These are phyloP conservation scores for Lyophyllum semitale DNA, from an alignment of 768 basidiomycete genomes.

Conservation along the genomic window DNA sequence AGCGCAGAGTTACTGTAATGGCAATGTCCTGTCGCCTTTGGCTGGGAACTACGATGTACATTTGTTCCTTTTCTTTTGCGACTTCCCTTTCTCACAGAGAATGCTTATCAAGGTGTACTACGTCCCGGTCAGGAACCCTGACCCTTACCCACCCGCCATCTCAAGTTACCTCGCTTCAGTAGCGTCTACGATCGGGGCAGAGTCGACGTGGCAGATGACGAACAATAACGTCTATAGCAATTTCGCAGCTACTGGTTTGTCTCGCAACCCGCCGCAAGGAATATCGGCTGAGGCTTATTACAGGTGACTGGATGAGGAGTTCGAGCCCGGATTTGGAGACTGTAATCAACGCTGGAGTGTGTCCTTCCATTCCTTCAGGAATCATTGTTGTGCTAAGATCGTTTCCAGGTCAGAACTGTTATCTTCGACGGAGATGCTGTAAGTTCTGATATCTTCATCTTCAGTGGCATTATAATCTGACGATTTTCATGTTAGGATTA, in stretches of 20 bases:
- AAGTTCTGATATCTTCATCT: slow-evolving; percentile 19
- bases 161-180: slow-evolving; percentile 31
- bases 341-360: slow-evolving; percentile 59
- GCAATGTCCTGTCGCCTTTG: slow-evolving; percentile 52
- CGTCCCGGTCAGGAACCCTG: slow-evolving; percentile 44
- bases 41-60: slow-evolving; percentile 56
- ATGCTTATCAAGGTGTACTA: slow-evolving; percentile 43
- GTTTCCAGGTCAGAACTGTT: slow-evolving; percentile 39
- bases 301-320: slow-evolving; percentile 62
- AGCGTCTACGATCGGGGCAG: slow-evolving; percentile 43
- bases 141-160: slow-evolving; percentile 52
- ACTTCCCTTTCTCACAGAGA: background rate
- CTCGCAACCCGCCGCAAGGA: background rate
- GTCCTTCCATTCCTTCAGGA: slow-evolving; percentile 11
- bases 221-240: slow-evolving; percentile 46
- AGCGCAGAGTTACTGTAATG: slow-evolving; percentile 63
- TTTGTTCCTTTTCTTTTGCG: background rate
- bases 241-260: slow-evolving; percentile 49
- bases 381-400: background rate
- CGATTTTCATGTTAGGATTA: slow-evolving; percentile 37
- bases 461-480: background rate
- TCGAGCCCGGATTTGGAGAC: slow-evolving; percentile 50
- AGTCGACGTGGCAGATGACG: slow-evolving; percentile 42
- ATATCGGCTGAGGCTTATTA: background rate
- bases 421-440: slow-evolving; percentile 63